Base-by-base conservation (phyloP, 1,284 basidiomycete genomes). In the Pseudozyma sp. region DNA sequence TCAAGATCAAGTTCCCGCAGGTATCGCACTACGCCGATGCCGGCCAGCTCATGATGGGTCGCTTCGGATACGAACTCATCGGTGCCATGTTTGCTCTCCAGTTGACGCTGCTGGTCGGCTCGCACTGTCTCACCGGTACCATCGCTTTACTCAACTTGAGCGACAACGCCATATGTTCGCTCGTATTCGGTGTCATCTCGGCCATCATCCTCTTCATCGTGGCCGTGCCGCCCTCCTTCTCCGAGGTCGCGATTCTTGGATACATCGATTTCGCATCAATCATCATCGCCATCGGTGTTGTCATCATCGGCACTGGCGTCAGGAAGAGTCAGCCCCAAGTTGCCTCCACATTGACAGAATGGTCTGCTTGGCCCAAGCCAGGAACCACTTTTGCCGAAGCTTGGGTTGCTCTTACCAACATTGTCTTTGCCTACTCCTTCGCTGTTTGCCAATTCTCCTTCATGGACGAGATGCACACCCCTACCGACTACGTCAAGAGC, bases 191-290 rank as follows among this genome's bases (percentile, higher is more conserved):
- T 44, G 61, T 78, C 56, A 64, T 81, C 53, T 69, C 74, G 30
- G 79, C 80, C 46, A 66, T 80, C 61, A 66, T 81, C 46, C 75
- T 81, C 37, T 81, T 75, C 63, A 48, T 78, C 49, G 54, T 81
- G 35, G 77, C 77, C 8, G 63, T 80, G 24, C 77, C 80, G 0
- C 75, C 75, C 33, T 66, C 79, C 19, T 81, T 80, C 67, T 72
- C 74, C 34, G 74, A 79, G 45, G 66, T 81, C 3, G 77, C 79
- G n/a, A 54, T 78, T 13, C 64, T 81, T 24, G 80, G 78, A 9
- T 80, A 79, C 70, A 75, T 81, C 46, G 80, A 81, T 58, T 81
- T 80, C 46, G 75, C 55, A 8, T 74, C 69, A n/a, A 81, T 81
- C 64, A 59, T 74, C 34, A 35, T 70, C 24, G 80, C 80, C 44